Conservation (phyloP, 2,329 filamentous ascomycete genomes). For the Aspergillus sojae region DNA sequence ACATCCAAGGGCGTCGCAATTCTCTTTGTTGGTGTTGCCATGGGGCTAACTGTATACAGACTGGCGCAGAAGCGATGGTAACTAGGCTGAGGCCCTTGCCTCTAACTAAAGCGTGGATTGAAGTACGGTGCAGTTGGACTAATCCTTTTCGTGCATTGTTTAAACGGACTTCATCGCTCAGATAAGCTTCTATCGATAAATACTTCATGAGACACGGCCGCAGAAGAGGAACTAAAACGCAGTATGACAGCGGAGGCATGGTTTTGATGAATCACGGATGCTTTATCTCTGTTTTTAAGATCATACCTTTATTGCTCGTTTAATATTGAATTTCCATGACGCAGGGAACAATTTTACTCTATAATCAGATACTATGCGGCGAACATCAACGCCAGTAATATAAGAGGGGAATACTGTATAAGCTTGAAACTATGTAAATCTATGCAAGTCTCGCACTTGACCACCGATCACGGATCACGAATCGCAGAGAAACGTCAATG, state of each 20-base stretch:
- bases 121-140: not conserved
- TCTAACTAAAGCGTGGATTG: not conserved
- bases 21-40: not conserved
- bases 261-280: conserved; percentile 4
- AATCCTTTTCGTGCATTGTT: conserved; percentile 14
- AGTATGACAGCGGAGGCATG: conserved; percentile 8
- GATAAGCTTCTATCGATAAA: not conserved
- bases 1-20: not conserved
- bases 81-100: conserved; percentile 9
- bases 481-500: not conserved
- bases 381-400: not conserved
- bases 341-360: not conserved
- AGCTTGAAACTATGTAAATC: not conserved
- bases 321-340: not conserved
- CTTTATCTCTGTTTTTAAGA: conserved; percentile 6
- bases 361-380: not conserved
- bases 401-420: not conserved
- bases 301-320: conserved; percentile 1
- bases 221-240: conserved; percentile 1
- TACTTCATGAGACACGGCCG: conserved; percentile 10
- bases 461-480: not conserved
- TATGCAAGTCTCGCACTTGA: not conserved
- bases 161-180: not conserved
- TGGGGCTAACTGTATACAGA: conserved; percentile 15
- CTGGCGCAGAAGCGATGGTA: conserved; percentile 25